These are phyloP conservation scores for Lepidium didymum DNA, from an alignment of 345 rosid species.

Conservation along the genomic window DNA sequence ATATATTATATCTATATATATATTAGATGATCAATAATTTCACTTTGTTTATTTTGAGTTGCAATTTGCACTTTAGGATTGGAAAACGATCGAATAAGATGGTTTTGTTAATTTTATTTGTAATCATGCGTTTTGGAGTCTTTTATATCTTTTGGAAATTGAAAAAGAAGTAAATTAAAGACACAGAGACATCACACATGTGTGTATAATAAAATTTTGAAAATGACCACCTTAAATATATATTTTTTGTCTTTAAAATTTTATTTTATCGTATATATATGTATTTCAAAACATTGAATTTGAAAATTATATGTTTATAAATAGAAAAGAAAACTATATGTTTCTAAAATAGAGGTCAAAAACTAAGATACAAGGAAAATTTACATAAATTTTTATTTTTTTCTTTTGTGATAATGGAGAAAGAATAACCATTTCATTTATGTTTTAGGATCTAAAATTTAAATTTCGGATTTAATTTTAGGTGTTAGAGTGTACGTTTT, in stretches of 20 bases:
- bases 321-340: too few species aligned
- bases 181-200: neutral
- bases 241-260: neutral
- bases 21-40: neutral
- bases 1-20: neutral
- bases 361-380: too few species aligned
- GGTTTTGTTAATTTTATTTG: constrained; percentile 5
- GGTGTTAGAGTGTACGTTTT: too few species aligned
- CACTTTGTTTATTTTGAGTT: neutral
- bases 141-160: neutral
- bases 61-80: neutral
- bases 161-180: neutral
- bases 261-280: neutral
- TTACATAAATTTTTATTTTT: too few species aligned
- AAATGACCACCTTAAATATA: constrained; percentile 12
- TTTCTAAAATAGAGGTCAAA: too few species aligned
- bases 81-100: constrained; percentile 11
- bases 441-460: too few species aligned
- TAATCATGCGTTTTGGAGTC: neutral
- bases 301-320: too few species aligned
- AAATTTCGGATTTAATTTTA: too few species aligned
- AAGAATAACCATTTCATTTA: too few species aligned
- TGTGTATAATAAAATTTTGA: neutral
- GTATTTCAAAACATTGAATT: neutral
- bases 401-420: too few species aligned